Conservation (phyloP, 1,284 basidiomycete species). For the Paramarasmius palmivorus region DNA sequence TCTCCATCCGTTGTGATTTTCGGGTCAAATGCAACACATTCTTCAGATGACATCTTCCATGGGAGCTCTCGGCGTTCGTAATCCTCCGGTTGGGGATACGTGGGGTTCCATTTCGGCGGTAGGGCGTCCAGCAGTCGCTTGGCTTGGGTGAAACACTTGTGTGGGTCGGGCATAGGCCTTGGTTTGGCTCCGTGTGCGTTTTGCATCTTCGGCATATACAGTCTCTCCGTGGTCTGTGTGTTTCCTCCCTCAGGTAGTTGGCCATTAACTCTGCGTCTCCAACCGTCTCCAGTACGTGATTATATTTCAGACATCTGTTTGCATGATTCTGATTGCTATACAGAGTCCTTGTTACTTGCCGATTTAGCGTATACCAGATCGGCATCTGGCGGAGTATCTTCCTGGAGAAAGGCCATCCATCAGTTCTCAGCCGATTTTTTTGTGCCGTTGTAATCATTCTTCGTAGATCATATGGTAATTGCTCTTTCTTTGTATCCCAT, state of each 20-base stretch:
- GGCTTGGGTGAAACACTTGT: conserved; percentile 10
- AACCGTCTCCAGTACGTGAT: conserved; percentile 18
- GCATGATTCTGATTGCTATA: not conserved
- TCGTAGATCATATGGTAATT: not conserved
- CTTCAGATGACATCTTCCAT: conserved; percentile 5
- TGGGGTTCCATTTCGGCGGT: conserved; percentile 15
- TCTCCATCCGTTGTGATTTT: conserved; percentile 6
- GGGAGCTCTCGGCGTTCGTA: not conserved
- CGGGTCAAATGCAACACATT: conserved; percentile 10
- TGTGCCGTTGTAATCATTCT: not conserved
- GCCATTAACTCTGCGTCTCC: conserved; percentile 13
- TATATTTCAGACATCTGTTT: conserved; percentile 18
- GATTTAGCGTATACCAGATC: conserved; percentile 7
- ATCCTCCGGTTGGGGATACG: conserved; percentile 4
- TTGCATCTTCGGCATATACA: conserved; percentile 7
- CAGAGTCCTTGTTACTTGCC: not conserved
- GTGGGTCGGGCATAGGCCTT: conserved; percentile 11
- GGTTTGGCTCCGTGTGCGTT: not conserved
- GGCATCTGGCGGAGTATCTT: conserved; percentile 5
- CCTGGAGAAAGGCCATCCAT: conserved; percentile 5
- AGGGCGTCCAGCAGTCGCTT: conserved; percentile 8
- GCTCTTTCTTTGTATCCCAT: not conserved
- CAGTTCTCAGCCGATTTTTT: not conserved
- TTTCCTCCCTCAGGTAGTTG: not conserved
- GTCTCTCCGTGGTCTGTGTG: not conserved